Base-by-base conservation (phyloP, 768 basidiomycete genomes). In the Leccinum subgranulosum region DNA sequence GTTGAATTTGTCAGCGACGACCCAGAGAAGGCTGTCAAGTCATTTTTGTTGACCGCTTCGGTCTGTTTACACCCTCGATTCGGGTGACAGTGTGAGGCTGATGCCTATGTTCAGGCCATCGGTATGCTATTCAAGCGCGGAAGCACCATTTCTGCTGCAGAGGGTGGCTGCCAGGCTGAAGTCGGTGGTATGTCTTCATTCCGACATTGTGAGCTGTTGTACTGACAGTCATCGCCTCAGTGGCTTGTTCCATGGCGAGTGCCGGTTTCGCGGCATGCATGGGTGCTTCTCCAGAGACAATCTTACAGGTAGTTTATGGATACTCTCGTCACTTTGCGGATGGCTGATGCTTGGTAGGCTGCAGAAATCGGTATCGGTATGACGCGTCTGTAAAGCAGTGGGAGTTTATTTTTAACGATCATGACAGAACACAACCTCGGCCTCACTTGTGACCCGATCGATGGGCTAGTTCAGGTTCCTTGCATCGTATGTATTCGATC, bases 111-210 rank as follows among this genome's bases (percentile, higher is more conserved):
- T 50, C 54, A 91, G 89, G 89, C 94, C 9, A 75, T 96, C 53
- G 94, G 95, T 15, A 97, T 97, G 94, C 76, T 97, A 31, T 96
- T 94, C 78, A 98, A 98, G 71, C 84, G 95, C 58, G 94, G 94
- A n/a, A 93, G 92, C 60, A 96, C 95, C 2, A 97, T 98, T 51
- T 92, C 90, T 49, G 95, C 95, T 14, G 94, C 96, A 0, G 96
- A 98, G 74, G 95, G 95, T 19, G 94, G 87, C 11, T 96, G 94
- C 71, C 92, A 94, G 75, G 94, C 94, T 19, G 94, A 96, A 76
- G 95, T 98, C 4, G 95, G 95, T 70, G 89, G 89, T 88, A 67
- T 29, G 76, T 66, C 41, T 19, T 33, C 39, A 19, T 28, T 23
- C 11, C 15, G 19, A 12, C n/a, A 19, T 11, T 56, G 33, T 46